Evolutionary conservation across 805 yeast genomes (phyloP).

Genomic region (Ogataea polymorpha): DNA sequence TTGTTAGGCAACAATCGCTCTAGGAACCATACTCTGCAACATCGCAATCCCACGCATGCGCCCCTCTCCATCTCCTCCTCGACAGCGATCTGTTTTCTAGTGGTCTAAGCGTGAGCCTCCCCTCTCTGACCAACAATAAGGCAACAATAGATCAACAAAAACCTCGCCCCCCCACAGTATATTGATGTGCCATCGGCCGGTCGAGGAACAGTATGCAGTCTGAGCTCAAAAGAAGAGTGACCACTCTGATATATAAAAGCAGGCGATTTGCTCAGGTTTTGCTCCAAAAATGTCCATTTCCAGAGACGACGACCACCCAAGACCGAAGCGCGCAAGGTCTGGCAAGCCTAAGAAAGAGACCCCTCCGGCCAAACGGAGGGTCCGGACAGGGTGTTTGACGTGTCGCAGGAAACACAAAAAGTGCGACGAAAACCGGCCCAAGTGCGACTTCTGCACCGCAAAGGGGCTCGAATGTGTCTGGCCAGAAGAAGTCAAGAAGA

Average conservation of each 20-base stretch:
- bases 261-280: neutral
- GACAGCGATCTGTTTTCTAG: neutral
- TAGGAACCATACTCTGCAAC: neutral
- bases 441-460: constrained; percentile 43
- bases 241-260: neutral
- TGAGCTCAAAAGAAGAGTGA: constrained; percentile 6
- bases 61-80: constrained; percentile 21
- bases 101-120: neutral
- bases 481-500: constrained; percentile 33
- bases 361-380: constrained; percentile 36
- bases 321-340: constrained; percentile 18
- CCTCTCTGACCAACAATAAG: constrained; percentile 8
- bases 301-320: constrained; percentile 6
- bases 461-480: constrained; percentile 38
- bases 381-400: constrained; percentile 47
- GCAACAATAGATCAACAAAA: constrained; percentile 10
- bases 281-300: constrained; percentile 3
- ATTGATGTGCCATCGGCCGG: constrained; percentile 4
- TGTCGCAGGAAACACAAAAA: constrained; percentile 53
- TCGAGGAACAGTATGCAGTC: constrained; percentile 6
- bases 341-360: constrained; percentile 27
- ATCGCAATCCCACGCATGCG: neutral
- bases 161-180: constrained; percentile 2
- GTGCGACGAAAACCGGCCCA: constrained; percentile 54
- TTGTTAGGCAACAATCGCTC: neutral